Percentiles rank a stretch among this genome's conserved stretches.
These are phyloP conservation scores for Dendrobium catenatum DNA, from an alignment of 106 monocot species.

Conservation along the genomic window DNA sequence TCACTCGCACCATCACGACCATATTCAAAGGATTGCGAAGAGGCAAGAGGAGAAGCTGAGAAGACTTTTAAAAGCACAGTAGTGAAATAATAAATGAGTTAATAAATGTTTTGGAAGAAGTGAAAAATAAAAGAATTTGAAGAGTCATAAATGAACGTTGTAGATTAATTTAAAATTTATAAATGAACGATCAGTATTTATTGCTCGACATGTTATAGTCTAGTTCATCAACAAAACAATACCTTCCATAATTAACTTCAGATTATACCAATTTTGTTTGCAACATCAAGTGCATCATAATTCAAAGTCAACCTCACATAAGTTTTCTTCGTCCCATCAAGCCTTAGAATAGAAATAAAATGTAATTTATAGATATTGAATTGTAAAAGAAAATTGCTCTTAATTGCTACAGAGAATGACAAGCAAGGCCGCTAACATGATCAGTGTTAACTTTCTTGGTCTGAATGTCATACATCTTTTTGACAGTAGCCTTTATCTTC, in stretches of 20 bases:
- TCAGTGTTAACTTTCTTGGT: conserved; percentile 32
- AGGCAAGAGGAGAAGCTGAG: no score
- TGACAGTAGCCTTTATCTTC: conserved; percentile 47
- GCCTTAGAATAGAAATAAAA: conserved; percentile 11
- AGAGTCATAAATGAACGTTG: no score
- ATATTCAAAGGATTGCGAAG: no score
- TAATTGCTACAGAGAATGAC: background rate
- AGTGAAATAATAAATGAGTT: no score
- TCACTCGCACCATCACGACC: no score
- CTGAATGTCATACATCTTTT: conserved; percentile 35
- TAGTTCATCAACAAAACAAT: no score
- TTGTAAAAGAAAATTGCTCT: background rate
- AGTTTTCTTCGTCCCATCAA: conserved; percentile 42
- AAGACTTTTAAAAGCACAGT: no score
- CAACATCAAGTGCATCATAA: conserved; percentile 38
- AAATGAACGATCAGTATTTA: no score
- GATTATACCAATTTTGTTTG: conserved; percentile 38
- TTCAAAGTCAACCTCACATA: conserved; percentile 33
- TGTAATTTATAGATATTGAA: background rate
- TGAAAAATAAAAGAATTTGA: no score
- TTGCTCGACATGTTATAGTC: no score
- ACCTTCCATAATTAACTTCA: background rate
- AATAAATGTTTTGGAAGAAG: no score
- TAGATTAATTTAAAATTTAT: no score
- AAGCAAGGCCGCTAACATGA: conserved; percentile 9